Evolutionary conservation across 2,329 filamentous ascomycete genomes (phyloP), one percentile per base, ranked within the genome.

Genomic region (Mariannaea sp.): DNA sequence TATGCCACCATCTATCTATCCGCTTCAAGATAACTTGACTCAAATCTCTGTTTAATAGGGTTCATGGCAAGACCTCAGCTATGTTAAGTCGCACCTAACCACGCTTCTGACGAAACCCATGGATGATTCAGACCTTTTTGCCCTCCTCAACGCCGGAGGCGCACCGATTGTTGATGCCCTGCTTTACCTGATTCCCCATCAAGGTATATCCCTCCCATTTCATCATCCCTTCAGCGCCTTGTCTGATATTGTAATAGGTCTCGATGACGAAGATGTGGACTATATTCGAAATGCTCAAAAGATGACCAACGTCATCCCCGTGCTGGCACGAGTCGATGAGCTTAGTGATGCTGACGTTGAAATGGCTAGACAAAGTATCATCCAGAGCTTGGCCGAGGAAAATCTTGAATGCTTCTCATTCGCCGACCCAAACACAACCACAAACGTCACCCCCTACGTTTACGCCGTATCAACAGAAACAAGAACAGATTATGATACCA

Each of bases 161-260:
- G 92, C 91, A 14, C 82, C 88, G 13, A 86, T 93, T 61, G 88
- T 97, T 22, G 93, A 97, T 73, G 85, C 85, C 4, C 84, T 96
- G 2, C 77, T 99, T 30, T 97, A 96, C 69, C 75, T 97, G 49
- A 81, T 97, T 22, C 80, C 85, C 22, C 81, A 86, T 59, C 81
- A 66, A 42, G 75, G 90, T 92, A 79, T 66, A 82, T 55, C 40
- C 3, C 19, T 20, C 7, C 20, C 9, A 13, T 13, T 14, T 3
- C 5, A 8, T 22, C 7, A 5, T 12, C 5, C 7, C 4, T 8
- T 3, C 48, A 24, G 22, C 22, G n/a, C 5, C 5, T n/a, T 19
- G 3, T 13, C 53, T 62, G 40, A 61, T 33, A 7, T 30, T 8
- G 8, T 62, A n/a, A 60, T 65, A 71, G 72, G 72, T 7, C 69